A percentile compares a stretch with the other conserved stretches of the same genome.
phyloP scores from a whole-genome alignment of 768 basidiomycete species.

The Mycena haematopus region DNA sequence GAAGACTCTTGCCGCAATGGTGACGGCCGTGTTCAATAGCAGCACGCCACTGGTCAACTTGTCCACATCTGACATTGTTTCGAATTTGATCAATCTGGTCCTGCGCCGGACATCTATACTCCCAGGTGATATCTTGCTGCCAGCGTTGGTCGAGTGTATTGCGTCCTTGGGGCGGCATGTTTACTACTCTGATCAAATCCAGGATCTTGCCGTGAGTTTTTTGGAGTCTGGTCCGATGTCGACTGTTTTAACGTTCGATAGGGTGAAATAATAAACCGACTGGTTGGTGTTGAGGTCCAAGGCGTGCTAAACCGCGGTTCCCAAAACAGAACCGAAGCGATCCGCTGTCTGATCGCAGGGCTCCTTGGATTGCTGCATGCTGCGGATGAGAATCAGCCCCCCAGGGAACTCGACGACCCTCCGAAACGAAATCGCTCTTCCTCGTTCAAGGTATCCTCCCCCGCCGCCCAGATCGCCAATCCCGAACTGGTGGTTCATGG shows the following conservation, averaged over 20 bases:
- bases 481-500: conserved; percentile 37
- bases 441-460: conserved; percentile 30
- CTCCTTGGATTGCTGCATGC: conserved; percentile 73
- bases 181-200: conserved; percentile 96
- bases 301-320: conserved; percentile 53
- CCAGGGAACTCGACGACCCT: conserved; percentile 26
- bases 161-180: conserved; percentile 88
- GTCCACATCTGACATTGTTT: conserved; percentile 88
- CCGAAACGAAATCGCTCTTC: conserved; percentile 36
- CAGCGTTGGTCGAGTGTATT: conserved; percentile 75
- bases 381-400: conserved; percentile 56
- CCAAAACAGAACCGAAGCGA: conserved; percentile 63
- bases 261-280: conserved; percentile 80
- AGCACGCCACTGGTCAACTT: conserved; percentile 86
- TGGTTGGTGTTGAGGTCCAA: conserved; percentile 73
- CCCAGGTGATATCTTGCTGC: conserved; percentile 68
- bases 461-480: conserved; percentile 36
- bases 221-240: not conserved
- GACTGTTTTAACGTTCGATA: conserved; percentile 29
- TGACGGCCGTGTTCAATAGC: conserved; percentile 83
- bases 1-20: conserved; percentile 73
- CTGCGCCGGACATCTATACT: conserved; percentile 71
- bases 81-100: conserved; percentile 76
- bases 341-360: conserved; percentile 73
- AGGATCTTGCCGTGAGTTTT: conserved; percentile 74